Base-by-base conservation (phyloP, 1,284 basidiomycete genomes). In the Trichosporon sp. region DNA sequence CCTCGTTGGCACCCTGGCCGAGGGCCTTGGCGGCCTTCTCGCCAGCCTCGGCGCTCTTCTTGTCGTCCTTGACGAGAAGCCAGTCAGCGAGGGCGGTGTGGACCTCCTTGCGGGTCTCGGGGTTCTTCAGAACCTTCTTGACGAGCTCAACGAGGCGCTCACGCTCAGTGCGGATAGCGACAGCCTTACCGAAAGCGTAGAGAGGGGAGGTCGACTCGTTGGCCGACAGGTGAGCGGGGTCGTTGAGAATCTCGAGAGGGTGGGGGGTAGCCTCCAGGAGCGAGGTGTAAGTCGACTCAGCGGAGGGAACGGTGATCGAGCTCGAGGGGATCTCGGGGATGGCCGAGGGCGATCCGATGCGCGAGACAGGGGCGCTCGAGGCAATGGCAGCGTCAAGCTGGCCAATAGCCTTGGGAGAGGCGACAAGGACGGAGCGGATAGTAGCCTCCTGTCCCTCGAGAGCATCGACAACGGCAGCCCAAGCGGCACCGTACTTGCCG, bases 201-300 rank as follows among this genome's bases (percentile, higher is more conserved):
- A 98, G 94, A 1, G 96, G 96, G 46, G 89, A 92, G 16, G 93
- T 96, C 12, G 94, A 92, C 26, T 93, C 92, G 75, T 91, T 88
- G 16, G 89, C 84, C 7, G 88, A 79, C 68, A 94, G 90, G 21
- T 91, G 87, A 16, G 88, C 85, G 0, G 94, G 94, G 16, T 76
- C 89, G 84, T 99, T 99, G 80, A 91, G 87, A 71, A 99, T 88
- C 73, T 94, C 90, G 1, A 99, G 87, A 1, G 93, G 89, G n/a
- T 91, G 89, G 4, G 81, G 79, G 79, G 98, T 98, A 46, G 96
- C 85, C 75, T 93, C 91, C 67, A 99, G 90, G 68, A 98, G 91
- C 80, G 91, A 91, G 75, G 91, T 94, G 87, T 99, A 99, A 4
- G 94, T 91, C 12, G 89, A 86, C 85, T 99, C 96, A 82, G 98